Evolutionary conservation across 352 stramenopile species (phyloP).

Genomic region (Globisporangium camurandrum): DNA sequence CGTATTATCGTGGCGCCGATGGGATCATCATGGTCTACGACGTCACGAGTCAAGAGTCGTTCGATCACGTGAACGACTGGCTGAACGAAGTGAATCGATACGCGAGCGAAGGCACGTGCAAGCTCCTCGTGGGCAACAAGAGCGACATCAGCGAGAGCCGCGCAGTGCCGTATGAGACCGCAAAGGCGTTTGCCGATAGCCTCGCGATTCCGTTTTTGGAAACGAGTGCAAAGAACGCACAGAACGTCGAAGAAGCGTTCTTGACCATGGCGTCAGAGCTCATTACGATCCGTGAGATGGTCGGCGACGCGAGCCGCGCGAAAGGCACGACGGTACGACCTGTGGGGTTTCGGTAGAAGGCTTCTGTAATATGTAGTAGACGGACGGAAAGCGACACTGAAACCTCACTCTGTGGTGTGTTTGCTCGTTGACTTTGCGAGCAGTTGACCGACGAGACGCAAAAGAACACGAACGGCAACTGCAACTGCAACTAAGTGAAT

Average conservation of each 20-base stretch:
- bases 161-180: conserved; percentile 94
- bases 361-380: background rate
- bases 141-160: conserved; percentile 96
- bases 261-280: conserved; percentile 98
- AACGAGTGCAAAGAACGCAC: conserved; percentile 97
- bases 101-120: conserved; percentile 97
- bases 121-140: conserved; percentile 99
- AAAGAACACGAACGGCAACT: conserved; percentile 7
- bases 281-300: conserved; percentile 88
- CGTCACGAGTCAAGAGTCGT: conserved; percentile 97
- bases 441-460: conserved; percentile 12
- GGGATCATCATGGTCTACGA: conserved; percentile 99
- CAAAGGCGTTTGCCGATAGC: conserved; percentile 95
- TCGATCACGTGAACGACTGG: conserved; percentile 99
- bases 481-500: conserved; percentile 8
- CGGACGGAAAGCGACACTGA: too few relatives aligned
- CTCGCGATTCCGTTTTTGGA: conserved; percentile 98
- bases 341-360: background rate
- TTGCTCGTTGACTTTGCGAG: background rate
- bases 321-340: conserved; percentile 55
- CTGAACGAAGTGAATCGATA: conserved; percentile 98
- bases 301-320: conserved; percentile 62
- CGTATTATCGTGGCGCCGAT: conserved; percentile 98
- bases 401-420: too few relatives aligned
- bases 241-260: conserved; percentile 99